Conservation (phyloP, 805 yeast species). For the Dipodascopsis tothii region DNA sequence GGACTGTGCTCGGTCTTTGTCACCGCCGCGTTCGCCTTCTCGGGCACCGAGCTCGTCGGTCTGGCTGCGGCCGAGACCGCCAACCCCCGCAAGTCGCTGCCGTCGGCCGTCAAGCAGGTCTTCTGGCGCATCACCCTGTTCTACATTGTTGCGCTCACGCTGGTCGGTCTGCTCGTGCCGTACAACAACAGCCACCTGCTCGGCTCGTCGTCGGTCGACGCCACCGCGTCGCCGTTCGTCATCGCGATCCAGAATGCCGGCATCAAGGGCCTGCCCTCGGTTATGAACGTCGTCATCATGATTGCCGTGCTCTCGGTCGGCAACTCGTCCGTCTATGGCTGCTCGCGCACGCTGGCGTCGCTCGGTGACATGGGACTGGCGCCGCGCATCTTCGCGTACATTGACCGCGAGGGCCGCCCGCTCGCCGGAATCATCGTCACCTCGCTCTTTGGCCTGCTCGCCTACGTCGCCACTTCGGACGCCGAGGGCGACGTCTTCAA, state of each 20-base stretch:
- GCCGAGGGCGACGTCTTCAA: conserved; percentile 47
- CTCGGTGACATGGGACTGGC: conserved; percentile 60
- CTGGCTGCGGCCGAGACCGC: conserved; percentile 71
- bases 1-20: conserved; percentile 69
- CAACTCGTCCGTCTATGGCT: conserved; percentile 61
- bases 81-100: conserved; percentile 60
- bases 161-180: conserved; percentile 67
- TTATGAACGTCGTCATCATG: conserved; percentile 63
- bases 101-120: conserved; percentile 70
- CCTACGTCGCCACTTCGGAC: conserved; percentile 56
- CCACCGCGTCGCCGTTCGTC: conserved; percentile 66
- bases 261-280: conserved; percentile 57
- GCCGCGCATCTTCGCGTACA: conserved; percentile 54
- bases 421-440: conserved; percentile 51
- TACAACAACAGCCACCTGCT: conserved; percentile 45
- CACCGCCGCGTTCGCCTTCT: conserved; percentile 69
- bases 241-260: conserved; percentile 63
- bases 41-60: conserved; percentile 68
- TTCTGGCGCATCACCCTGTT: conserved; percentile 74
- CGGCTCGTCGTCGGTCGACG: conserved; percentile 47
- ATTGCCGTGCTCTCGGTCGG: conserved; percentile 67
- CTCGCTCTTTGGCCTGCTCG: conserved; percentile 45
- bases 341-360: conserved; percentile 61
- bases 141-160: conserved; percentile 52
- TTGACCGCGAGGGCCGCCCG: conserved; percentile 76